Percentiles rank a stretch among this genome's conserved stretches.
Conservation (phyloP, 2,329 filamentous ascomycete species). For the Periconia digitata region DNA sequence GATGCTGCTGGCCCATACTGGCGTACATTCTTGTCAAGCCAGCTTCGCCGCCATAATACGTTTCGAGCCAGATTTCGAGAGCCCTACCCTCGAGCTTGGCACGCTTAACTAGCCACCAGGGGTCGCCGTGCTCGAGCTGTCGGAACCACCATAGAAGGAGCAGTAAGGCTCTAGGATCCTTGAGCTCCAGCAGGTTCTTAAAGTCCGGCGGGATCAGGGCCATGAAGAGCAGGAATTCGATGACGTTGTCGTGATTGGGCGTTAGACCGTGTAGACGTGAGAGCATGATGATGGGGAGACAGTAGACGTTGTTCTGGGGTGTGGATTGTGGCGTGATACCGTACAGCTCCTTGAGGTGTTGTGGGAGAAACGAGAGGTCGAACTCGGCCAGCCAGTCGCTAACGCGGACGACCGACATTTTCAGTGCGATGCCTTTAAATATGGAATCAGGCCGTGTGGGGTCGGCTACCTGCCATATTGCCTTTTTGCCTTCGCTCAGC, state of each 20-base stretch:
- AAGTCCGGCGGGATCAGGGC: conserved; percentile 50
- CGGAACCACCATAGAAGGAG: conserved; percentile 62
- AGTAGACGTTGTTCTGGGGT: conserved; percentile 23
- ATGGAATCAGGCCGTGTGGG: conserved; percentile 52
- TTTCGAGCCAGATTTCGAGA: conserved; percentile 27
- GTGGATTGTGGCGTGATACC: conserved; percentile 21
- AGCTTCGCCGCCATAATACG: conserved; percentile 14
- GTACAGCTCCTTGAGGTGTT: conserved; percentile 34
- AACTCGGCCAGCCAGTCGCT: conserved; percentile 15
- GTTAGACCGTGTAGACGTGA: conserved; percentile 41
- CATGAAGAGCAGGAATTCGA: conserved; percentile 54
- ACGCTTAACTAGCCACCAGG: conserved; percentile 33
- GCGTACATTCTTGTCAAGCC: conserved; percentile 12
- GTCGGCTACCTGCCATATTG: conserved; percentile 56
- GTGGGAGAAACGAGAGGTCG: conserved; percentile 32
- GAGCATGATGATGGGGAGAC: conserved; percentile 40
- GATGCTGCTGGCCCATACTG: not conserved
- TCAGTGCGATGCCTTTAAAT: conserved; percentile 43
- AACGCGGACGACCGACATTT: conserved; percentile 13
- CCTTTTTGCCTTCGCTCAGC: conserved; percentile 58
- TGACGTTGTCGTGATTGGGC: conserved; percentile 44
- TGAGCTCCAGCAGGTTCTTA: conserved; percentile 49
- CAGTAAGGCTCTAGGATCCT: conserved; percentile 57
- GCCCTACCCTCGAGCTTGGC: conserved; percentile 27
- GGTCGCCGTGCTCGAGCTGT: conserved; percentile 30